A percentile compares a stretch with the other conserved stretches of the same genome.
phyloP scores from a whole-genome alignment of 345 rosid genomes.

The Geranium brycei region DNA sequence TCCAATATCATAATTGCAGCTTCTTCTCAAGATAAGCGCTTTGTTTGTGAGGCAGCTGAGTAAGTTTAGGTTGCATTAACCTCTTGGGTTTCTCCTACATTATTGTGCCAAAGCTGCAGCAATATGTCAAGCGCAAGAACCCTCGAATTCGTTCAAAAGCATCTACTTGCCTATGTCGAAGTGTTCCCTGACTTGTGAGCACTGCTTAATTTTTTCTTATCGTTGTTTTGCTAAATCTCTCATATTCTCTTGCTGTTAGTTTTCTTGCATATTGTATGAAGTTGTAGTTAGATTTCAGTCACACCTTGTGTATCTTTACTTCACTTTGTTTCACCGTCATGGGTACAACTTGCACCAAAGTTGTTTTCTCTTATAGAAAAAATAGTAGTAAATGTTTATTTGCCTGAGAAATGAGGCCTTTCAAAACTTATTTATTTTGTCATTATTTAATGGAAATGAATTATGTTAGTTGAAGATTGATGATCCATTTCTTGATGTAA shows the following conservation, averaged over 20 bases:
- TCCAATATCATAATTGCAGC: slow-evolving; percentile 4
- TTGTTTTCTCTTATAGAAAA: not conserved
- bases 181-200: slow-evolving; percentile 72
- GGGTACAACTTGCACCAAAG: not conserved
- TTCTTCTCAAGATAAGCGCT: too few species aligned
- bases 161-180: slow-evolving; percentile 64
- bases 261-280: not conserved
- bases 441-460: not conserved
- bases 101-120: slow-evolving; percentile 63
- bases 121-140: slow-evolving; percentile 65
- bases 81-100: slow-evolving; percentile 45
- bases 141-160: slow-evolving; percentile 93
- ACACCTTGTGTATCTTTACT: not conserved
- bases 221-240: not conserved
- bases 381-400: not conserved
- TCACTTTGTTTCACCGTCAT: not conserved
- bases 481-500: too few species aligned
- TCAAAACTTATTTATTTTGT: too few species aligned
- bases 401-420: not conserved
- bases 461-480: not conserved
- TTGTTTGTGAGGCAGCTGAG: slow-evolving; percentile 36
- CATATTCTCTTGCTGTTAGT: not conserved
- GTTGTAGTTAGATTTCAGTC: not conserved
- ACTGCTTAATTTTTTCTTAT: not conserved
- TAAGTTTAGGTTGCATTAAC: slow-evolving; percentile 72